phyloP scores from a whole-genome alignment of 805 yeast species.

The Saccharomycopsis oosterbeekiorum region DNA sequence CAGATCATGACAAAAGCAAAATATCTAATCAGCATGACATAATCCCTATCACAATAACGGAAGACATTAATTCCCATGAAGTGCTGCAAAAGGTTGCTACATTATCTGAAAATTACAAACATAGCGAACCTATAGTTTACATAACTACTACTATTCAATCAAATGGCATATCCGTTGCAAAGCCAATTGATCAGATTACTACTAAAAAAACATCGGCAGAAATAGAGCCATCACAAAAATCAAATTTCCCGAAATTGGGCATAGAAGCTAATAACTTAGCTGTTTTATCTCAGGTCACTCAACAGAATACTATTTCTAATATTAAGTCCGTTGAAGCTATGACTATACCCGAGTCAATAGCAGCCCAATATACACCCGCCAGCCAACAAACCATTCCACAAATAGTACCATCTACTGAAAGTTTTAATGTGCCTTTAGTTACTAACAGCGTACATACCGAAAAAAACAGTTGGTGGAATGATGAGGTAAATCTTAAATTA shows the following conservation, averaged over 20 bases:
- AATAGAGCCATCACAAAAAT: not conserved
- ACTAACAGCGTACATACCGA: not conserved
- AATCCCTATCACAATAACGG: not conserved
- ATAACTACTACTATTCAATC: not conserved
- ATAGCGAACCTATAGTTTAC: not conserved
- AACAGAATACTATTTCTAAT: too few relatives aligned
- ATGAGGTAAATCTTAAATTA: constrained; percentile 4
- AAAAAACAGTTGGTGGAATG: not conserved
- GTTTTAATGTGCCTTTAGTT: not conserved
- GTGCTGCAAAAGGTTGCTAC: not conserved
- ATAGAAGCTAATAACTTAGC: not conserved
- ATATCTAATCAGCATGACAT: not conserved
- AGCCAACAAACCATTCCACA: not conserved
- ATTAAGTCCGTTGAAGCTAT: too few relatives aligned
- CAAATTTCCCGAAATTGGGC: not conserved
- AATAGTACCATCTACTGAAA: too few relatives aligned
- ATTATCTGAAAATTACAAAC: not conserved
- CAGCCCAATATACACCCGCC: too few relatives aligned
- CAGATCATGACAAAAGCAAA: not conserved
- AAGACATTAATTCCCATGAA: not conserved
- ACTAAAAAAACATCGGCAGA: not conserved
- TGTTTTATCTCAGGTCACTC: not conserved
- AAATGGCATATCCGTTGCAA: not conserved
- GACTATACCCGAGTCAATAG: too few relatives aligned
- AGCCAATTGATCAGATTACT: not conserved